Evolutionary conservation across 2,329 filamentous ascomycete genomes (phyloP), one percentile per base, ranked within the genome.

Genomic region (Pseudogymnoascus verrucosus): DNA sequence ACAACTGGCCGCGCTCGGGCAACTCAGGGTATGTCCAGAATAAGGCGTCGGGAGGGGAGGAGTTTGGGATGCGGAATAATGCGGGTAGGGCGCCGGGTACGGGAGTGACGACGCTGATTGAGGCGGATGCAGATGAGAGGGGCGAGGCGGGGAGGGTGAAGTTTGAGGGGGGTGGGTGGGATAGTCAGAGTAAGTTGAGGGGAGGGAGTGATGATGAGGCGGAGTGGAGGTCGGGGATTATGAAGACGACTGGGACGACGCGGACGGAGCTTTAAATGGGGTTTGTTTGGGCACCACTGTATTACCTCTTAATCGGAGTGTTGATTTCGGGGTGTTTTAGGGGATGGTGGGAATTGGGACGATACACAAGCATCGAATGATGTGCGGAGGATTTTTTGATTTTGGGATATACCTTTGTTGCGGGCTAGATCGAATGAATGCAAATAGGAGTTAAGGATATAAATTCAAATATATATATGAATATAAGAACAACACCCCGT

Each of bases 181-280:
- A 68, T 63, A 61, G 62, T 64, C 60, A 67, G 65, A 65, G 65
- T 63, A 63, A 54, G 26, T 28, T 47, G 60, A 64, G 57, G 23
- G 65, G 61, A 16, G 64, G 47, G 51, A 51, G 31, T 44, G 36
- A 39, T 31, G 39, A 57, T 16, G 57, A 62, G 39, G 63, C 47
- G 61, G 60, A 63, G 66, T 62, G 64, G 66, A 59, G 66, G 66
- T 63, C 62, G 63, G 47, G 61, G 64, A 66, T 63, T 64, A 64
- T 62, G 64, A 65, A 64, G 60, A 40, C 34, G 60, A 61, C n/a
- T 61, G 40, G 59, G 59, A 66, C 28, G 60, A 51, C 28, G 59
- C 51, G 62, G 63, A 63, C 61, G 63, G 65, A 64, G 63, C 66
- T 54, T 65, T 64, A 64, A 65, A 62, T 63, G 66, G 64, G 66